These are phyloP conservation scores for Aspergillus novoparasiticus DNA, from an alignment of 2,329 filamentous ascomycete genomes.

Conservation along the genomic window DNA sequence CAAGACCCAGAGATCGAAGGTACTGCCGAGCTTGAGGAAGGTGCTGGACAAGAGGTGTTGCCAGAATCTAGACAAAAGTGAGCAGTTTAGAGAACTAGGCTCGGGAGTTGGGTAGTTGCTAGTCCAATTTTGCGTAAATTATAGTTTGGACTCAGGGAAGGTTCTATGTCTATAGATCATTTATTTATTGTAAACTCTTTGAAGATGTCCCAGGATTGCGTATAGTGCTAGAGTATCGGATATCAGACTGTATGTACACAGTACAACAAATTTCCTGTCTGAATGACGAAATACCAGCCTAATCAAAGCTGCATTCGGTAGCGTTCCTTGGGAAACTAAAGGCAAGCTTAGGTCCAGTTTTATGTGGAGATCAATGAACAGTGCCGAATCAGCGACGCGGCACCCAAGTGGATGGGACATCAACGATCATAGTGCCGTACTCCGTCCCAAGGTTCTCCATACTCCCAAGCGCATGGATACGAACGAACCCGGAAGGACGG, in stretches of 20 bases:
- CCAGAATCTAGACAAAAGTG: slow-evolving; percentile 9
- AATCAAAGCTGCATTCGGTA: neutral
- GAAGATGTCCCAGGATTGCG: neutral
- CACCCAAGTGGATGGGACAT: neutral
- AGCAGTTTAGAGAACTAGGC: neutral
- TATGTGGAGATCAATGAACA: neutral
- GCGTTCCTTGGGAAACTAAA: neutral
- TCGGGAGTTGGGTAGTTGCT: neutral
- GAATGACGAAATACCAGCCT: neutral
- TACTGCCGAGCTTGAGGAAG: slow-evolving; percentile 41
- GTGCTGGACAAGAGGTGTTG: slow-evolving; percentile 22
- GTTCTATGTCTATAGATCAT: neutral
- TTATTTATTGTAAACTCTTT: neutral
- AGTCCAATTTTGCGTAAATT: neutral
- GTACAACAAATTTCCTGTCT: neutral
- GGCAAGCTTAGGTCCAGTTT: neutral
- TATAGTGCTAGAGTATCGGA: neutral
- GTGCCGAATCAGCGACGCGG: neutral
- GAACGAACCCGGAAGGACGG: neutral
- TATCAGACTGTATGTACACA: neutral
- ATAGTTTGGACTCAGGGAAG: neutral
- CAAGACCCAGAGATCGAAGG: slow-evolving; percentile 44
- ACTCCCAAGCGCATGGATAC: neutral
- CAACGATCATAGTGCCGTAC: neutral
- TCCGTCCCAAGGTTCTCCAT: neutral